Conservation (phyloP, 1,284 basidiomycete genomes). For the Cutaneotrichosporon mucoides region DNA sequence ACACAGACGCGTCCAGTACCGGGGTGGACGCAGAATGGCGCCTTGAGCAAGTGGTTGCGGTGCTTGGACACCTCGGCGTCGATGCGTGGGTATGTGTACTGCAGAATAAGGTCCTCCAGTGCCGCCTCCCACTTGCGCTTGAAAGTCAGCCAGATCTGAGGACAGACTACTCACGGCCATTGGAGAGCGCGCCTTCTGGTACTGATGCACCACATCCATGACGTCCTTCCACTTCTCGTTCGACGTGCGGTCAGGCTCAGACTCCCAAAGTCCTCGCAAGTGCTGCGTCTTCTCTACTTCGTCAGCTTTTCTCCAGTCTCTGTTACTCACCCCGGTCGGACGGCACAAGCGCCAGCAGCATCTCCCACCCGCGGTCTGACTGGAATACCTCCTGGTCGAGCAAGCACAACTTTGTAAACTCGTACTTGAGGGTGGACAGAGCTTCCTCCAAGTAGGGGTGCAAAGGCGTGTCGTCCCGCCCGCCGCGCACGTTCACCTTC, state of each 20-base stretch:
- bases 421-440: slow-evolving; percentile 55
- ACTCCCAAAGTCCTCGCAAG: slow-evolving; percentile 64
- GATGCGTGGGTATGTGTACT: slow-evolving; percentile 94
- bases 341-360: slow-evolving; percentile 71
- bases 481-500: slow-evolving; percentile 67
- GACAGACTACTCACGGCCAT: not conserved
- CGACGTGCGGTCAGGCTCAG: slow-evolving; percentile 57
- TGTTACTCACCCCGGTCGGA: slow-evolving; percentile 52
- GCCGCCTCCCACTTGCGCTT: slow-evolving; percentile 48
- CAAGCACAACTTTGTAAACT: slow-evolving; percentile 70
- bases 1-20: slow-evolving; percentile 90
- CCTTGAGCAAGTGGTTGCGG: slow-evolving; percentile 95
- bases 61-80: slow-evolving; percentile 97
- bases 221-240: slow-evolving; percentile 71
- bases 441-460: slow-evolving; percentile 67
- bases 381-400: slow-evolving; percentile 83
- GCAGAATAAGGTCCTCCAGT: slow-evolving; percentile 81
- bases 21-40: slow-evolving; percentile 95
- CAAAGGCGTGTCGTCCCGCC: slow-evolving; percentile 52
- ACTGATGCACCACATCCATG: not conserved
- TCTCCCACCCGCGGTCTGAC: slow-evolving; percentile 66
- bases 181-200: not conserved
- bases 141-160: not conserved
- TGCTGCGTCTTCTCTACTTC: slow-evolving; percentile 48
- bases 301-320: not conserved